phyloP scores from a whole-genome alignment of 73 alveolate genomes.

The Uronychia setigera region DNA sequence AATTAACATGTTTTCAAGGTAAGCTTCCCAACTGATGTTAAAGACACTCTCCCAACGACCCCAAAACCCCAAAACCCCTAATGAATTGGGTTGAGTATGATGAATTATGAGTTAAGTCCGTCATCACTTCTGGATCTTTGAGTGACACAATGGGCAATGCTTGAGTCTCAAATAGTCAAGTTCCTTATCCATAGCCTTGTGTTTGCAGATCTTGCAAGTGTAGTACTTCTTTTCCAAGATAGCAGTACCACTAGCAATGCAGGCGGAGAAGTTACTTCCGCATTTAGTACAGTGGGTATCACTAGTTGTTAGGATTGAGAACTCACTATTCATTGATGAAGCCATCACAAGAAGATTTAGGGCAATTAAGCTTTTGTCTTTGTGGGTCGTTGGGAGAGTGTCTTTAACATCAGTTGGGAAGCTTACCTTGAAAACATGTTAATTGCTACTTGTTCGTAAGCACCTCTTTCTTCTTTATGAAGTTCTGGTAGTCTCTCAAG shows the following conservation, averaged over 20 bases:
- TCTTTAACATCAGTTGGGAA: conserved; percentile 34
- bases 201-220: conserved; percentile 97
- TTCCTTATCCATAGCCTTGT: conserved; percentile 94
- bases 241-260: conserved; percentile 96
- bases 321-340: conserved; percentile 83
- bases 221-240: conserved; percentile 92
- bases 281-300: conserved; percentile 95
- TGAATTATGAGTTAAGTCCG: neutral
- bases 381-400: conserved; percentile 89
- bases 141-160: neutral
- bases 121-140: neutral
- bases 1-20: conserved; percentile 83
- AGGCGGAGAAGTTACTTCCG: conserved; percentile 96
- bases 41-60: conserved; percentile 92
- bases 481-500: conserved; percentile 90
- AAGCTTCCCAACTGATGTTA: neutral
- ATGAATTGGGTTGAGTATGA: no score
- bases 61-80: conserved; percentile 67
- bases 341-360: conserved; percentile 91
- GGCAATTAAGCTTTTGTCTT: conserved; percentile 84
- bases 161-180: conserved; percentile 61
- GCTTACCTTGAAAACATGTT: conserved; percentile 77
- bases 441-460: conserved; percentile 94
- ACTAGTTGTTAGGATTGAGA: neutral
- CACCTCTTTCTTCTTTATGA: conserved; percentile 87